Percentiles rank a stretch among this genome's conserved stretches.
These are phyloP conservation scores for Vanrija pseudolonga DNA, from an alignment of 1,284 basidiomycete species.

Conservation along the genomic window DNA sequence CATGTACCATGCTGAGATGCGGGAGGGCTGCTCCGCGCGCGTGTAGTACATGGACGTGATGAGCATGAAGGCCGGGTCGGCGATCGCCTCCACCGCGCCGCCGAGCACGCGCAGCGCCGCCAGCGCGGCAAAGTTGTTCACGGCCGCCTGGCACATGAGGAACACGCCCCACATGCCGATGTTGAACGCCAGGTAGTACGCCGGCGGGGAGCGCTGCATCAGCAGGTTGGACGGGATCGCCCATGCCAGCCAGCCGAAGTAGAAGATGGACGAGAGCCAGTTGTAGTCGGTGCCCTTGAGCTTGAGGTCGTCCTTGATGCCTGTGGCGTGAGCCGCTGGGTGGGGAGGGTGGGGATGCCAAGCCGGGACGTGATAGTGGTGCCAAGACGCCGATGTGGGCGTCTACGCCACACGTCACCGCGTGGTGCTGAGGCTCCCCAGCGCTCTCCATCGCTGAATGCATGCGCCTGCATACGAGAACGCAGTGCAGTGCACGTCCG, in stretches of 20 bases:
- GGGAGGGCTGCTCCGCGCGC: slow-evolving; percentile 43
- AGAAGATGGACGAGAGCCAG: slow-evolving; percentile 50
- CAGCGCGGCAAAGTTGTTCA: slow-evolving; percentile 50
- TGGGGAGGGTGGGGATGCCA: neutral
- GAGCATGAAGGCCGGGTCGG: slow-evolving; percentile 44
- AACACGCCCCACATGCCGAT: slow-evolving; percentile 53
- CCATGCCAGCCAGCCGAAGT: slow-evolving; percentile 55
- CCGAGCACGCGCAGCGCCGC: slow-evolving; percentile 51
- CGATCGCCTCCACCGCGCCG: slow-evolving; percentile 52
- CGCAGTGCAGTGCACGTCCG: no score
- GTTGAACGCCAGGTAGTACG: slow-evolving; percentile 52
- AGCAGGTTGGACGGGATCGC: slow-evolving; percentile 54
- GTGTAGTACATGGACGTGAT: slow-evolving; percentile 46
- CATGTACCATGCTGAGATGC: slow-evolving; percentile 45
- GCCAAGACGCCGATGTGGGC: no score
- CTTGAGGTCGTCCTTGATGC: slow-evolving; percentile 43
- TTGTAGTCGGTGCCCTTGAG: slow-evolving; percentile 40
- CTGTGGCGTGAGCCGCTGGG: neutral
- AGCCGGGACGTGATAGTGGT: neutral
- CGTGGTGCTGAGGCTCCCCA: no score
- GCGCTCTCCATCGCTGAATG: no score
- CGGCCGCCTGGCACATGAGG: slow-evolving; percentile 49
- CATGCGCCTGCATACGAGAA: no score
- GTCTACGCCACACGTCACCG: no score
- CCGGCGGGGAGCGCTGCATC: slow-evolving; percentile 53